phyloP scores from a whole-genome alignment of 2,329 filamentous ascomycete genomes.

The Teratosphaeria epicoccoides region DNA sequence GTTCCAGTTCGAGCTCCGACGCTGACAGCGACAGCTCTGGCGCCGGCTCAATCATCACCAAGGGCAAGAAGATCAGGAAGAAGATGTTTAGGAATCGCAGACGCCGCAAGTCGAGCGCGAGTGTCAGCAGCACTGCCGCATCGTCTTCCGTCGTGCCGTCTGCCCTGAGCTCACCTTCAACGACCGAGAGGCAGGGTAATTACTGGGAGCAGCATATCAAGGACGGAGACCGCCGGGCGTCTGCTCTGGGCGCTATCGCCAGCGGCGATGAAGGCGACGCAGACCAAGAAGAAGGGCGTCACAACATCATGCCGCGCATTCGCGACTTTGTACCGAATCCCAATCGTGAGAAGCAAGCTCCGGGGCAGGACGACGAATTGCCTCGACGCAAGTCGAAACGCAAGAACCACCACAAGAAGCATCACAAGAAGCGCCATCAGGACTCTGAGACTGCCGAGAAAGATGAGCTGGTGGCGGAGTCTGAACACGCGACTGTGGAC shows the following conservation, averaged over 20 bases:
- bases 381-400: constrained; percentile 23
- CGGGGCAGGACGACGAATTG: constrained; percentile 20
- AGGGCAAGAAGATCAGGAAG: constrained; percentile 59
- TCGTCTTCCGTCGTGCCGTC: constrained; percentile 30
- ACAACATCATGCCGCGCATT: constrained; percentile 25
- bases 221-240: constrained; percentile 19
- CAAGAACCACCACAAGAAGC: constrained; percentile 27
- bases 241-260: constrained; percentile 31
- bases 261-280: constrained; percentile 50
- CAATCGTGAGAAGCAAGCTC: background rate
- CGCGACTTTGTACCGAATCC: constrained; percentile 37
- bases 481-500: background rate
- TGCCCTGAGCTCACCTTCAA: constrained; percentile 35
- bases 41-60: constrained; percentile 48
- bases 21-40: constrained; percentile 44
- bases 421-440: constrained; percentile 32
- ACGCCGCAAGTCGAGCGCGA: constrained; percentile 68
- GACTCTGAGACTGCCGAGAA: constrained; percentile 24
- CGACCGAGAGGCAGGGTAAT: constrained; percentile 26
- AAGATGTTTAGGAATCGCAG: constrained; percentile 60
- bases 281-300: constrained; percentile 31
- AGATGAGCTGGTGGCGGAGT: constrained; percentile 26
- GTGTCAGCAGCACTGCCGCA: constrained; percentile 56
- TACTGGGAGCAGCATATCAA: constrained; percentile 27
- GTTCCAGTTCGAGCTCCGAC: constrained; percentile 40